Evolutionary conservation across 805 yeast species (phyloP), one percentile per base, ranked within the genome.

Genomic region (Wickerhamiella spandovensis): DNA sequence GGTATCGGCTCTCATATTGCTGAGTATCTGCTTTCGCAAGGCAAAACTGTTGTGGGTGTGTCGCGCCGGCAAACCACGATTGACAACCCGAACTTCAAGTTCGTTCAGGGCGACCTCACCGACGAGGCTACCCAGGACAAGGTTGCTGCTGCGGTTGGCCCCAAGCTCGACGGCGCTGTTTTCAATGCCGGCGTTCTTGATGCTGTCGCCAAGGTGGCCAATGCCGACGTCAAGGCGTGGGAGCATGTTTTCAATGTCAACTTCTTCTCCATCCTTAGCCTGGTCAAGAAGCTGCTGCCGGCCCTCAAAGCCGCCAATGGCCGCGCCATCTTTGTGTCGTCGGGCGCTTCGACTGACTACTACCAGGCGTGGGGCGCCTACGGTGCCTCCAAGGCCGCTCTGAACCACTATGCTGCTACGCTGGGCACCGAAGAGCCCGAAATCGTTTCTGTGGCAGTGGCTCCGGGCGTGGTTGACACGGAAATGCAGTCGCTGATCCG

Each of bases 391-490:
- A 90, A 90, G 64, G 96, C 97, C 0, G 95, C 97, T 0, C 62
- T 90, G 47, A 88, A 90, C 64, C 88, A 82, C 58, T 74, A 87
- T 48, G 79, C 85, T 6, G 61, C 68, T 45, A 77, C 84, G 13
- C 63, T 90, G 15, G 82, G 85, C 0, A 70, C 67, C 5, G 96
- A 88, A 59, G 88, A 84, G 61, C 68, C 72, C 1, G 72, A 68
- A 0, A 67, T 87, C n/a, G 65, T 68, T 35, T 70, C 82, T 3
- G 67, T 88, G 10, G 72, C 96, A 0, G 73, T 92, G 22, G 96
- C 95, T 0, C 97, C 97, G 0, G 97, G 98, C 3, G 95, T 87
- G 1, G 97, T 92, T 1, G 86, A 86, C 62, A 90, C 98, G 1
- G 71, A 70, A 20, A 90, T 92, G 97, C 97, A 92, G 67, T 63